A percentile compares a stretch with the other conserved stretches of the same genome.
phyloP scores from a whole-genome alignment of 139 green algal genomes.

The Coelastrella sp. region DNA sequence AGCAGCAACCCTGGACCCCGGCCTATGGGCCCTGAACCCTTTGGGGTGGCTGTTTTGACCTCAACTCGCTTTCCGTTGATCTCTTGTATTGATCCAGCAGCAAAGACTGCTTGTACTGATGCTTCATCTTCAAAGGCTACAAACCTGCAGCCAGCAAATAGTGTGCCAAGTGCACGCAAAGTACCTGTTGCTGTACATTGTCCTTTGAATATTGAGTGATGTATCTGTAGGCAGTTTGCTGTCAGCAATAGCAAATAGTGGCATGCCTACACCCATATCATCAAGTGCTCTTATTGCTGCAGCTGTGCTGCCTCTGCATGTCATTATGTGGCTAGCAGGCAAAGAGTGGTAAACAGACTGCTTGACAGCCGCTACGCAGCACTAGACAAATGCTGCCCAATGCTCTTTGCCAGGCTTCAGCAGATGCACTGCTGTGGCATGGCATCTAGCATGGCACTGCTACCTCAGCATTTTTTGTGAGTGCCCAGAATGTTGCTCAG shows the following conservation, averaged over 20 bases:
- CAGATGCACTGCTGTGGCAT: no score
- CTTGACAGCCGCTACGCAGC: neutral
- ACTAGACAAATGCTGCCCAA: no score
- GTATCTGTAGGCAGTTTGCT: no score
- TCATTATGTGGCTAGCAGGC: neutral
- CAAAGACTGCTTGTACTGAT: conserved; percentile 76
- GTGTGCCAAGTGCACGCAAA: neutral
- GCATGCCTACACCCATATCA: no score
- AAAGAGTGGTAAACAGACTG: no score
- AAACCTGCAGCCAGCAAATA: conserved; percentile 69
- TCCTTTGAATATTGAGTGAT: neutral
- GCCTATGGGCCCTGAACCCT: conserved; percentile 69
- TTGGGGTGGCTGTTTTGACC: conserved; percentile 85
- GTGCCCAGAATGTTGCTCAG: no score
- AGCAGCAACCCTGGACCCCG: neutral
- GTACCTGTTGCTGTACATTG: neutral
- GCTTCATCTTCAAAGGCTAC: conserved; percentile 85
- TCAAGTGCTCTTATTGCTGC: no score
- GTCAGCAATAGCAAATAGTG: no score
- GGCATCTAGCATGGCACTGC: no score
- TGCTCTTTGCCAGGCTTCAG: no score
- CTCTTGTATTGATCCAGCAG: conserved; percentile 75
- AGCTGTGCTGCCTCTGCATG: neutral
- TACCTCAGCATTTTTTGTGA: no score
- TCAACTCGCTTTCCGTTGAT: conserved; percentile 83